A percentile compares a stretch with the other conserved stretches of the same genome.
Evolutionary conservation across 768 basidiomycete species (phyloP).

Genomic region (Porpolomopsis calyptriformis): DNA sequence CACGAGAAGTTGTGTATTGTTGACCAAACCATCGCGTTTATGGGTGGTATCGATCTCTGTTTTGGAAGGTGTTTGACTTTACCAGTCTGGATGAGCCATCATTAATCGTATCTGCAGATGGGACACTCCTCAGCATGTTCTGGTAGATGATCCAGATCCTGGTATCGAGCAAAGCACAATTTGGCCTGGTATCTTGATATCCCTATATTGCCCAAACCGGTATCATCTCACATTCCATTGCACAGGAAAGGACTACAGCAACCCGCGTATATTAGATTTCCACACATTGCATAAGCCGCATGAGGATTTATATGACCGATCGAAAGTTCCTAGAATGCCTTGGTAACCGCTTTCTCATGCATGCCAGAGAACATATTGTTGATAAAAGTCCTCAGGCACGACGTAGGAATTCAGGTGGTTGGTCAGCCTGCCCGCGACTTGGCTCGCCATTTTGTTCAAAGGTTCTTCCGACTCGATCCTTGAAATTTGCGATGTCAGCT

Average conservation of each 20-base stretch:
- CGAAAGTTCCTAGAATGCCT: constrained; percentile 87
- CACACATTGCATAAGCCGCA: constrained; percentile 77
- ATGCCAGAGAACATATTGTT: background rate
- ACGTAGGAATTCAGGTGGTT: constrained; percentile 90
- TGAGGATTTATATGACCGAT: constrained; percentile 92
- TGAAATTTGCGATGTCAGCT: background rate
- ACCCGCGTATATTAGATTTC: constrained; percentile 81
- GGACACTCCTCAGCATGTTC: constrained; percentile 92
- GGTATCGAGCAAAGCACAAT: constrained; percentile 54
- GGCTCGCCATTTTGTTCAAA: constrained; percentile 87
- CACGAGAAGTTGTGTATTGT: constrained; percentile 98
- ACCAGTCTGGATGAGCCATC: background rate
- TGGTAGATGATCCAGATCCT: constrained; percentile 73
- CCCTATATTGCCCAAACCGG: background rate
- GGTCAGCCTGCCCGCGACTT: constrained; percentile 94
- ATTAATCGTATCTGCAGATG: constrained; percentile 39
- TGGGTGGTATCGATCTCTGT: constrained; percentile 93
- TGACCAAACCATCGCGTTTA: constrained; percentile 94
- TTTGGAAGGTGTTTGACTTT: constrained; percentile 55
- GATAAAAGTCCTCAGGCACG: constrained; percentile 55
- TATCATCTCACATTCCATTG: background rate
- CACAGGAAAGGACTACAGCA: constrained; percentile 89
- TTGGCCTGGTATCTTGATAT: constrained; percentile 64
- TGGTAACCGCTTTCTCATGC: constrained; percentile 45
- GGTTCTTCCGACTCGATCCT: constrained; percentile 36